These are phyloP conservation scores for Choanephora cucurbitarum DNA, from an alignment of 371 early-diverging fungal species.

Conservation along the genomic window DNA sequence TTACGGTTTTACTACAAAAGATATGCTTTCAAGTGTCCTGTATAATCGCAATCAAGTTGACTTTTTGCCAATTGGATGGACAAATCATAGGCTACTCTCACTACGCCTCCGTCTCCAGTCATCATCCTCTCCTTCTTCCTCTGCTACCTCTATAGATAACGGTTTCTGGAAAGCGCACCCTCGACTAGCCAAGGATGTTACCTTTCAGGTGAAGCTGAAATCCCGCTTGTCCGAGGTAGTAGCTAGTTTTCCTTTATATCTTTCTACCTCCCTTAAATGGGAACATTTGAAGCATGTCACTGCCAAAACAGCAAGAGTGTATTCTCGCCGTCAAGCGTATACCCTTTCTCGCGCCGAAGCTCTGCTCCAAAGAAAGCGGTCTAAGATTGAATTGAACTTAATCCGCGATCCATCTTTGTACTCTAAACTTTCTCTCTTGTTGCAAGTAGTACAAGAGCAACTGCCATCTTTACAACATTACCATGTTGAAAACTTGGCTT, in stretches of 20 bases:
- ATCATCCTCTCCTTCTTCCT: no score
- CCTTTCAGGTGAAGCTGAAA: no score
- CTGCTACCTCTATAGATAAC: neutral
- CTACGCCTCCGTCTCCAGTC: neutral
- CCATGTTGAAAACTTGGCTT: neutral
- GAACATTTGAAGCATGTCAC: no score
- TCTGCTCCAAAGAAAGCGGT: neutral
- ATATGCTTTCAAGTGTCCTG: neutral
- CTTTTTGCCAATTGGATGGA: no score
- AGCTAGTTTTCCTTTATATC: no score
- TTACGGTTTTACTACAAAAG: neutral
- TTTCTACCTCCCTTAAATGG: no score
- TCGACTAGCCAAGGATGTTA: neutral
- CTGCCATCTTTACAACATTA: slow-evolving; percentile 3
- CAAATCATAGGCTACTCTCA: neutral
- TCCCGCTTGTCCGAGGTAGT: no score
- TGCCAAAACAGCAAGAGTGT: no score
- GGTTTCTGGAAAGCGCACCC: neutral
- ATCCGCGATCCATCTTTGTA: slow-evolving; percentile 7
- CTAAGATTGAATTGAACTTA: slow-evolving; percentile 7
- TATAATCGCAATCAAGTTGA: no score
- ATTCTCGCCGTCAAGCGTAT: neutral
- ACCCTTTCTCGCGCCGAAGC: neutral
- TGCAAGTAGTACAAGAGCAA: neutral
- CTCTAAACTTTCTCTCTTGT: neutral